Evolutionary conservation across 1,284 basidiomycete species (phyloP).

Genomic region (Ceratobasidium sp.): DNA sequence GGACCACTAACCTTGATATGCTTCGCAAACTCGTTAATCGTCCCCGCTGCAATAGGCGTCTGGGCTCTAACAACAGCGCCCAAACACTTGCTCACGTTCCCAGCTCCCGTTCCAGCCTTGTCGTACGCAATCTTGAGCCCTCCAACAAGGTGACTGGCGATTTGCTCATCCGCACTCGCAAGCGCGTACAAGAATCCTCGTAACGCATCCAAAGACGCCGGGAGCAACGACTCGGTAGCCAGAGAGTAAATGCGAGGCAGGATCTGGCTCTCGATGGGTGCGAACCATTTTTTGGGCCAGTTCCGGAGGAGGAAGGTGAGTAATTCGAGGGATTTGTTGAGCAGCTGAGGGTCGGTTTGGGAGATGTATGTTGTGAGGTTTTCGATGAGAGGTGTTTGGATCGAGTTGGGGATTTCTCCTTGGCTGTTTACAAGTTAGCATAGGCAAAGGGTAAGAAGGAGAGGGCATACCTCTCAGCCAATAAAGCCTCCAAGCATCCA

Average conservation of each 20-base stretch:
- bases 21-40: conserved; percentile 80
- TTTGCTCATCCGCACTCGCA: conserved; percentile 80
- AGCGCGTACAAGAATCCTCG: conserved; percentile 79
- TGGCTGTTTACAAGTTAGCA: not conserved
- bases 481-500: conserved; percentile 72
- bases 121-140: conserved; percentile 68
- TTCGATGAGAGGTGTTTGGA: conserved; percentile 67
- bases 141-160: conserved; percentile 75
- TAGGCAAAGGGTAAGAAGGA: conserved; percentile 13
- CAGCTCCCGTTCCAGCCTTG: conserved; percentile 58
- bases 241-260: conserved; percentile 72
- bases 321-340: conserved; percentile 75
- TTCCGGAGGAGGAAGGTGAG: conserved; percentile 72
- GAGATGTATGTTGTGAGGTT: conserved; percentile 78
- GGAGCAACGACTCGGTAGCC: conserved; percentile 76
- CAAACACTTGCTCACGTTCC: conserved; percentile 80
- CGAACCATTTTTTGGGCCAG: conserved; percentile 69
- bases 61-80: conserved; percentile 77
- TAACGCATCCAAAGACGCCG: conserved; percentile 77
- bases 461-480: conserved; percentile 60
- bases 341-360: conserved; percentile 73
- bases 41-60: conserved; percentile 72
- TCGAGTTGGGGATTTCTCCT: conserved; percentile 60
- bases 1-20: conserved; percentile 65
- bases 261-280: conserved; percentile 71